Conservation (phyloP, 306 rosid species). For the Senna siamea region DNA sequence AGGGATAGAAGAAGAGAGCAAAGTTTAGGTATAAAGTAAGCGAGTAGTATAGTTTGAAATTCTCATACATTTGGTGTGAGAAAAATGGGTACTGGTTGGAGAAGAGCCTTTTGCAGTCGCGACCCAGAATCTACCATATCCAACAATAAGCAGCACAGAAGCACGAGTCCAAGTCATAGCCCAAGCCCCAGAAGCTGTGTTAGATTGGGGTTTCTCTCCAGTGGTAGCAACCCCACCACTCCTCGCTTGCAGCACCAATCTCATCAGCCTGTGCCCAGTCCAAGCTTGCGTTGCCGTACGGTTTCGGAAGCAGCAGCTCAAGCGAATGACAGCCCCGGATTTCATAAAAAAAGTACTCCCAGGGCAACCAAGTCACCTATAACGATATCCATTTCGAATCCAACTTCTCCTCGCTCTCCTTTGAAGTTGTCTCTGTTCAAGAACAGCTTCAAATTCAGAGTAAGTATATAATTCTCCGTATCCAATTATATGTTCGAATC, state of each 20-base stretch:
- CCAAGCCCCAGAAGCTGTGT: constrained; percentile 80
- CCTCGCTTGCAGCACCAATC: constrained; percentile 46
- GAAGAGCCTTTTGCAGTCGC: constrained; percentile 90
- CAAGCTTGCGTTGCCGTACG: constrained; percentile 63
- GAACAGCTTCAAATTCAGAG: constrained; percentile 95
- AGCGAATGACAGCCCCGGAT: constrained; percentile 45
- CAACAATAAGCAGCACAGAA: constrained; percentile 51
- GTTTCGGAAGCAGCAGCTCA: constrained; percentile 42
- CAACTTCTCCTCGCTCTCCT: constrained; percentile 89
- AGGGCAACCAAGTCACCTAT: constrained; percentile 56
- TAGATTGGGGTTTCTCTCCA: constrained; percentile 70
- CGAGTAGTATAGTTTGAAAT: too few species aligned
- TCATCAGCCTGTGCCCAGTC: too few species aligned
- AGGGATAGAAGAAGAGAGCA: constrained; percentile 20
- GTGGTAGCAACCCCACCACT: constrained; percentile 71
- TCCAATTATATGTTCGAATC: too few species aligned
- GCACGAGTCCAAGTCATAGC: constrained; percentile 44
- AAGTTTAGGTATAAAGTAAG: too few species aligned
- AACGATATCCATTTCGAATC: constrained; percentile 55
- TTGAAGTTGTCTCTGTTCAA: constrained; percentile 85
- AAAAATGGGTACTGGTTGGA: constrained; percentile 93
- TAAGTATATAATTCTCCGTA: constrained; percentile 23
- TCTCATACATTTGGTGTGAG: constrained; percentile 18
- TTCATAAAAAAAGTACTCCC: constrained; percentile 51
- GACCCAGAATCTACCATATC: constrained; percentile 61